Evolutionary conservation across 139 green algal species (phyloP).

Genomic region (Chlorella sorokiniana): DNA sequence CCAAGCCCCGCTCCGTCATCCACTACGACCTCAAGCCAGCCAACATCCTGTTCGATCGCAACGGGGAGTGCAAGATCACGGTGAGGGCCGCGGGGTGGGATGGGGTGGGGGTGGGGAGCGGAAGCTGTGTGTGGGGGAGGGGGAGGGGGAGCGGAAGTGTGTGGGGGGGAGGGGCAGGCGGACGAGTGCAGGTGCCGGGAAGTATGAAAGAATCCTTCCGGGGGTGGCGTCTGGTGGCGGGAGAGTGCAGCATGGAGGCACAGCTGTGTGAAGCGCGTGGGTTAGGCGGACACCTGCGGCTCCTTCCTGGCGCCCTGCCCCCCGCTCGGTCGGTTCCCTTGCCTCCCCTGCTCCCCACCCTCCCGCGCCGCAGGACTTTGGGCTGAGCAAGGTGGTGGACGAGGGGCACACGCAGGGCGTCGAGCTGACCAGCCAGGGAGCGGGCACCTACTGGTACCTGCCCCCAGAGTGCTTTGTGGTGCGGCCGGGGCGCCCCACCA

Average conservation of each 20-base stretch:
- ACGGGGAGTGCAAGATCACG: slow-evolving; percentile 90
- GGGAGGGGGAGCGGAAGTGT: background rate
- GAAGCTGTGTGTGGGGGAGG: background rate
- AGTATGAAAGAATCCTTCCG: background rate
- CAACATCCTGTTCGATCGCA: slow-evolving; percentile 93
- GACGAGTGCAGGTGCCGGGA: too few species aligned
- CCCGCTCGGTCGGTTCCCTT: background rate
- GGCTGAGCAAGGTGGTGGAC: slow-evolving; percentile 88
- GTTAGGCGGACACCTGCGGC: too few species aligned
- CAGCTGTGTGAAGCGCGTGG: too few species aligned
- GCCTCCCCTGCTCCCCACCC: background rate
- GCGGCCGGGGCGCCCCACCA: slow-evolving; percentile 58
- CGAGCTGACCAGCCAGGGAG: slow-evolving; percentile 95
- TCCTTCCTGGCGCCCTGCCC: background rate
- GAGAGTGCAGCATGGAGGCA: background rate
- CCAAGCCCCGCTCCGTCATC: slow-evolving; percentile 71
- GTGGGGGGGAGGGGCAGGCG: background rate
- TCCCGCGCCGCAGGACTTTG: slow-evolving; percentile 81
- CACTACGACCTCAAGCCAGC: slow-evolving; percentile 97
- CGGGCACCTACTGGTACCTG: slow-evolving; percentile 95
- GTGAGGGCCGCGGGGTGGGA: background rate
- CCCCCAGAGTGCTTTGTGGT: slow-evolving; percentile 88
- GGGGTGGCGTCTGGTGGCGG: background rate
- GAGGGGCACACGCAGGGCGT: slow-evolving; percentile 80
- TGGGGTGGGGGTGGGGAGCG: background rate